Conservation (phyloP, 108 stramenopile genomes). For the Aurantiochytrium sp. region DNA sequence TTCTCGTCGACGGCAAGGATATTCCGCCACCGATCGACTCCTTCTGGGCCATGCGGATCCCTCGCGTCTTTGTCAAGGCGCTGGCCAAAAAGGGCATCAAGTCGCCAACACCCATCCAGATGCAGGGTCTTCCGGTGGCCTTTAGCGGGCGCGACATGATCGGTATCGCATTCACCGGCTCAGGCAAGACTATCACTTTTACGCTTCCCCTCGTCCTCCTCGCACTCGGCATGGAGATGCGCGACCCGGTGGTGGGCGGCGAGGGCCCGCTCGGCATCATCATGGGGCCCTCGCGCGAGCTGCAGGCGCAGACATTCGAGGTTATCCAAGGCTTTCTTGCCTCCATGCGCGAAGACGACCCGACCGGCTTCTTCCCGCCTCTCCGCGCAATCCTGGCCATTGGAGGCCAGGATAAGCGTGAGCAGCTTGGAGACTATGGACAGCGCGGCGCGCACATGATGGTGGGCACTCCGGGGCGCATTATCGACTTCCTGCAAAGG, state of each 20-base stretch:
- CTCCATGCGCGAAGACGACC: neutral
- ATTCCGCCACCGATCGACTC: slow-evolving; percentile 78
- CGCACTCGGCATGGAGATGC: slow-evolving; percentile 90
- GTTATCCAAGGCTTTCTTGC: slow-evolving; percentile 60
- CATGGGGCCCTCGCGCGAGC: slow-evolving; percentile 89
- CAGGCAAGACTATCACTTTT: slow-evolving; percentile 93
- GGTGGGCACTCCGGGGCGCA: slow-evolving; percentile 90
- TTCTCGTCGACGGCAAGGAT: slow-evolving; percentile 80
- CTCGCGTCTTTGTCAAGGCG: slow-evolving; percentile 68
- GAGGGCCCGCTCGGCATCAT: slow-evolving; percentile 94
- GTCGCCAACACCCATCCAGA: slow-evolving; percentile 96
- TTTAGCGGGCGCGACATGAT: slow-evolving; percentile 95
- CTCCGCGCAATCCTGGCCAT: slow-evolving; percentile 81
- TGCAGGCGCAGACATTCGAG: slow-evolving; percentile 94
- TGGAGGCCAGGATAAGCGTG: slow-evolving; percentile 84
- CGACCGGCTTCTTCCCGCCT: slow-evolving; percentile 58
- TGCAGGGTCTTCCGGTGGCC: slow-evolving; percentile 95
- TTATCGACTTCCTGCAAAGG: slow-evolving; percentile 82
- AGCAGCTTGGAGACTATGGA: slow-evolving; percentile 71
- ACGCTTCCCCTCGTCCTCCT: slow-evolving; percentile 86
- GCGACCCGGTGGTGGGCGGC: slow-evolving; percentile 78
- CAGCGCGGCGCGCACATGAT: slow-evolving; percentile 80
- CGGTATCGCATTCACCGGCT: slow-evolving; percentile 93
- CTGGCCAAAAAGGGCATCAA: slow-evolving; percentile 78
- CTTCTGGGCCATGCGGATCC: slow-evolving; percentile 91